Conservation (phyloP, 768 basidiomycete species). For the Mycena albidolilacea region DNA sequence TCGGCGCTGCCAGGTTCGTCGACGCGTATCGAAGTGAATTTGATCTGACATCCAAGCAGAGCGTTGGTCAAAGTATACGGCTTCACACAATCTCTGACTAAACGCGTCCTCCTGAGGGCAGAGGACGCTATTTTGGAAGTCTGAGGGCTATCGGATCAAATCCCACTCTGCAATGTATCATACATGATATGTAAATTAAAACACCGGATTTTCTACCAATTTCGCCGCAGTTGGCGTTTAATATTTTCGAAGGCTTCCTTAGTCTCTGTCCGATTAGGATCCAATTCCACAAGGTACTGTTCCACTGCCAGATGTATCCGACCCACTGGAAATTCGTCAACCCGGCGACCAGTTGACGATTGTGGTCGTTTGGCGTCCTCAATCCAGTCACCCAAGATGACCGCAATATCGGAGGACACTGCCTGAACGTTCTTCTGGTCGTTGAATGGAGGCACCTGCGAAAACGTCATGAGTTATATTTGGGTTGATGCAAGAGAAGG, state of each 20-base stretch:
- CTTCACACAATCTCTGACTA: conserved; percentile 71
- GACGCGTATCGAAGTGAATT: conserved; percentile 9
- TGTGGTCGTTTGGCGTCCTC: conserved; percentile 83
- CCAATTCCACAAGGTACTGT: conserved; percentile 81
- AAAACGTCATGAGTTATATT: not conserved
- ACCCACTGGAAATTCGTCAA: conserved; percentile 80
- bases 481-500: not conserved
- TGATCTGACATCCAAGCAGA: conserved; percentile 53
- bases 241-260: conserved; percentile 76
- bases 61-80: conserved; percentile 80
- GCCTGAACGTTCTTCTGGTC: conserved; percentile 84
- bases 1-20: conserved; percentile 75
- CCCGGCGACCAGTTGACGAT: conserved; percentile 68
- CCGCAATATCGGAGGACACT: conserved; percentile 85
- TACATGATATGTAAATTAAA: conserved; percentile 33
- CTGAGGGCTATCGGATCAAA: conserved; percentile 49
- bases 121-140: conserved; percentile 90
- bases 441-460: conserved; percentile 87
- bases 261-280: conserved; percentile 73
- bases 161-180: conserved; percentile 11
- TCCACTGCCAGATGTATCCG: conserved; percentile 82
- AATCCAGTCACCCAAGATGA: conserved; percentile 86
- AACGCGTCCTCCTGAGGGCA: conserved; percentile 75
- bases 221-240: conserved; percentile 77
- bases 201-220: conserved; percentile 65